Conservation (phyloP, 2,329 filamentous ascomycete genomes). For the Fusarium sp. region DNA sequence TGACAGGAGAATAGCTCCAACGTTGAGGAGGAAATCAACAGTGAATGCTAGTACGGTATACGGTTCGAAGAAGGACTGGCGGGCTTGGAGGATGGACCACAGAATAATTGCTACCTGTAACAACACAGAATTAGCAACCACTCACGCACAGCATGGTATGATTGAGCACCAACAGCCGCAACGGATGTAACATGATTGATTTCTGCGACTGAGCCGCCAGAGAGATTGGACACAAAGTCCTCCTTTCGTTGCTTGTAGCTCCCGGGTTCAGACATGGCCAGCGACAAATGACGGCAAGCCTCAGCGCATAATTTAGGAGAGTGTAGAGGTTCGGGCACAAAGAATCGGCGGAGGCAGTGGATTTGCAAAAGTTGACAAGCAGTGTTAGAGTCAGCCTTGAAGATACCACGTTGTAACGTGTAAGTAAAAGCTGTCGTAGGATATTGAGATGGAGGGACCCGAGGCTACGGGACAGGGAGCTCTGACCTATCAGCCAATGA, state of each 20-base stretch:
- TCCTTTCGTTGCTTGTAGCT: slow-evolving; percentile 94
- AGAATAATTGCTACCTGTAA: slow-evolving; percentile 79
- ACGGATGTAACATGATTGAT: slow-evolving; percentile 88
- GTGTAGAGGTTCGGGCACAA: background rate
- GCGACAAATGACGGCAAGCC: background rate
- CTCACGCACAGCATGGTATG: background rate
- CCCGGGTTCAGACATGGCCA: slow-evolving; percentile 51
- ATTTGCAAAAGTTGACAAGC: slow-evolving; percentile 34
- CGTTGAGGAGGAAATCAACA: slow-evolving; percentile 89
- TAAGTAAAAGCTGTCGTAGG: background rate
- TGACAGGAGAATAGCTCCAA: slow-evolving; percentile 81
- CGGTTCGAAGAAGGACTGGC: slow-evolving; percentile 83
- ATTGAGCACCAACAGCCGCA: slow-evolving; percentile 71
- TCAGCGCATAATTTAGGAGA: slow-evolving; percentile 23
- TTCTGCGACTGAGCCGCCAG: slow-evolving; percentile 83
- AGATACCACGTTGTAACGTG: background rate
- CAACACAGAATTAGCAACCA: slow-evolving; percentile 23
- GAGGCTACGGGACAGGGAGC: background rate
- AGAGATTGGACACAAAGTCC: slow-evolving; percentile 92
- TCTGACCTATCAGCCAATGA: slow-evolving; percentile 29
- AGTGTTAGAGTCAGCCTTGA: slow-evolving; percentile 37
- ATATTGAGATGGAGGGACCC: slow-evolving; percentile 9
- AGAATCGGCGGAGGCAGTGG: slow-evolving; percentile 21
- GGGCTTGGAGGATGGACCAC: slow-evolving; percentile 88
- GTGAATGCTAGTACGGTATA: slow-evolving; percentile 74